Percentiles rank a stretch among this genome's conserved stretches.
These are phyloP conservation scores for Torulaspora gathmanii DNA, from an alignment of 805 yeast species.

Conservation along the genomic window DNA sequence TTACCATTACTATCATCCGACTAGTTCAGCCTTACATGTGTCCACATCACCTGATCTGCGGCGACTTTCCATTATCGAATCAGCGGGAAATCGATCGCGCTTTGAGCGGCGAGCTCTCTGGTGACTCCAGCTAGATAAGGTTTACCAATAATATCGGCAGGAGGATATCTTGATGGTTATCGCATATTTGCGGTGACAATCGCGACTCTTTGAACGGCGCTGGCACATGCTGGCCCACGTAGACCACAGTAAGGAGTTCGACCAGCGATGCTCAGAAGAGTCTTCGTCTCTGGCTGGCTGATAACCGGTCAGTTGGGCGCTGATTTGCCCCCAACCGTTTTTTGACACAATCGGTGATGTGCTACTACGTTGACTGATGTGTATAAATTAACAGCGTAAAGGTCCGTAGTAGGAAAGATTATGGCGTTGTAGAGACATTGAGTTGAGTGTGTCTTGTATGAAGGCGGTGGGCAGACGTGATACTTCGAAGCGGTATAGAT, in stretches of 20 bases:
- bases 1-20: not conserved
- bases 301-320: not conserved
- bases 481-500: constrained; percentile 1
- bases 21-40: too few relatives aligned
- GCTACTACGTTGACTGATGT: not conserved
- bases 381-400: too few relatives aligned
- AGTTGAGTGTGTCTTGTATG: not conserved
- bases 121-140: not conserved
- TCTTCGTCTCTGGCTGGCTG: too few relatives aligned
- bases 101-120: not conserved
- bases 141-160: not conserved
- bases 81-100: not conserved
- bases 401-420: too few relatives aligned
- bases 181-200: not conserved
- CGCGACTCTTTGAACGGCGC: not conserved
- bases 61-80: not conserved
- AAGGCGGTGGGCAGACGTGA: not conserved
- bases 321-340: not conserved
- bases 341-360: not conserved
- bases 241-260: too few relatives aligned
- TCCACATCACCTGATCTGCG: not conserved
- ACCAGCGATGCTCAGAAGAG: not conserved
- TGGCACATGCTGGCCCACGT: too few relatives aligned
- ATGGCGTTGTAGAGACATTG: too few relatives aligned
- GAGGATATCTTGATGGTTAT: not conserved